Conservation (phyloP, 306 rosid species). For the Alnus rubra region DNA sequence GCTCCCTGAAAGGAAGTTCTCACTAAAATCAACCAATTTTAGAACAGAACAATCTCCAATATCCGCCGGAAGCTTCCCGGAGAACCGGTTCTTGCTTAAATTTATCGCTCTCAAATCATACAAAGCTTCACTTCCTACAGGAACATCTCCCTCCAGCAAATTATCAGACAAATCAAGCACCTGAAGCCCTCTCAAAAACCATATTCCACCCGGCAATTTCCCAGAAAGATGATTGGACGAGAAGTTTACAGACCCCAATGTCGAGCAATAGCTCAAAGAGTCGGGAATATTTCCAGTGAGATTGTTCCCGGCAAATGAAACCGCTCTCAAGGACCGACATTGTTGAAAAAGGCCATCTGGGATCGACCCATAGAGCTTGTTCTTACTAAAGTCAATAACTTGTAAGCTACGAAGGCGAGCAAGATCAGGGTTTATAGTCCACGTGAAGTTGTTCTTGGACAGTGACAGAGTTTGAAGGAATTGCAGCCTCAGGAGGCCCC, state of each 20-base stretch:
- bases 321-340: slow-evolving; percentile 71
- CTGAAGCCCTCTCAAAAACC: slow-evolving; percentile 79
- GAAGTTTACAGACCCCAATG: slow-evolving; percentile 60
- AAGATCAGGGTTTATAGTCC: slow-evolving; percentile 77
- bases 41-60: slow-evolving; percentile 69
- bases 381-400: slow-evolving; percentile 69
- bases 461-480: slow-evolving; percentile 68
- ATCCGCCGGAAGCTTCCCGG: slow-evolving; percentile 66
- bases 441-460: slow-evolving; percentile 71
- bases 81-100: slow-evolving; percentile 58
- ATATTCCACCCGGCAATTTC: slow-evolving; percentile 63
- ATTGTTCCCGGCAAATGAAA: slow-evolving; percentile 74
- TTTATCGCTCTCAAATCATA: slow-evolving; percentile 60
- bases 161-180: slow-evolving; percentile 77
- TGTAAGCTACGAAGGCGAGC: slow-evolving; percentile 51
- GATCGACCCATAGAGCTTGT: slow-evolving; percentile 66
- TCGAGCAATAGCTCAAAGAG: slow-evolving; percentile 63
- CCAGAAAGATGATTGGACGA: slow-evolving; percentile 71
- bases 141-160: slow-evolving; percentile 72
- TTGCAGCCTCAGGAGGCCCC: slow-evolving; percentile 73
- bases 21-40: slow-evolving; percentile 71
- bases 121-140: slow-evolving; percentile 62
- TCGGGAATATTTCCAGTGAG: slow-evolving; percentile 77
- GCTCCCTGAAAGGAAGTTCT: slow-evolving; percentile 64
- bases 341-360: slow-evolving; percentile 79